Evolutionary conservation across 2,329 filamentous ascomycete genomes (phyloP).

Genomic region (Trichoderma gracile): DNA sequence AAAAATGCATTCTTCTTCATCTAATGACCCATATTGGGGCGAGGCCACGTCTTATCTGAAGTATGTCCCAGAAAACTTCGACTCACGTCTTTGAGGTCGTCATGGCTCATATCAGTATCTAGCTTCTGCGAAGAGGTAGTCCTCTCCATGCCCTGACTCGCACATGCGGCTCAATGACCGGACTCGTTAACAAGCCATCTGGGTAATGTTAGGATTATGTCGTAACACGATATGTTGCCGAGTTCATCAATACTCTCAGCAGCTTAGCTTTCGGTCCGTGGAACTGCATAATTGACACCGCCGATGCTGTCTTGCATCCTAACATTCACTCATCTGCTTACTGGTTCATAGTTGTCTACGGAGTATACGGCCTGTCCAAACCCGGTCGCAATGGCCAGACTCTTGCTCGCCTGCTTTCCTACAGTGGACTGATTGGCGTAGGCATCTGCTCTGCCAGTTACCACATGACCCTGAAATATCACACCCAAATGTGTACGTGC

Average conservation of each 20-base stretch:
- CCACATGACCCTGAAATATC: conserved; percentile 41
- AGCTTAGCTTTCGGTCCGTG: conserved; percentile 41
- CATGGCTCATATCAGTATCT: background rate
- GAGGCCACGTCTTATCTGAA: background rate
- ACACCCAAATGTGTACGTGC: conserved; percentile 40
- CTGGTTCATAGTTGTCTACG: conserved; percentile 45
- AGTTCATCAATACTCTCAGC: conserved; percentile 49
- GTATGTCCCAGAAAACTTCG: background rate
- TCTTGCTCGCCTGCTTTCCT: conserved; percentile 38
- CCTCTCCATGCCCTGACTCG: background rate
- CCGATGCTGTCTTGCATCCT: background rate
- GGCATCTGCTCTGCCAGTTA: conserved; percentile 38
- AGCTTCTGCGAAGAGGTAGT: conserved; percentile 4
- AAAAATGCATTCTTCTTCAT: background rate
- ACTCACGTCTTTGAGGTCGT: background rate
- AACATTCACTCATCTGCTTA: too few relatives aligned
- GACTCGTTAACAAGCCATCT: background rate
- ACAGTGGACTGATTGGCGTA: conserved; percentile 42
- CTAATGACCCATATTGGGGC: background rate
- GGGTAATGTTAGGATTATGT: conserved; percentile 38
- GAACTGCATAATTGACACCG: background rate
- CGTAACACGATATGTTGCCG: conserved; percentile 45
- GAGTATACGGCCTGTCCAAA: conserved; percentile 41
- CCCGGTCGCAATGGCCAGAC: conserved; percentile 28
- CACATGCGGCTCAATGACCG: background rate